phyloP scores from a whole-genome alignment of 768 basidiomycete species.

The Kwoniella europaea region DNA sequence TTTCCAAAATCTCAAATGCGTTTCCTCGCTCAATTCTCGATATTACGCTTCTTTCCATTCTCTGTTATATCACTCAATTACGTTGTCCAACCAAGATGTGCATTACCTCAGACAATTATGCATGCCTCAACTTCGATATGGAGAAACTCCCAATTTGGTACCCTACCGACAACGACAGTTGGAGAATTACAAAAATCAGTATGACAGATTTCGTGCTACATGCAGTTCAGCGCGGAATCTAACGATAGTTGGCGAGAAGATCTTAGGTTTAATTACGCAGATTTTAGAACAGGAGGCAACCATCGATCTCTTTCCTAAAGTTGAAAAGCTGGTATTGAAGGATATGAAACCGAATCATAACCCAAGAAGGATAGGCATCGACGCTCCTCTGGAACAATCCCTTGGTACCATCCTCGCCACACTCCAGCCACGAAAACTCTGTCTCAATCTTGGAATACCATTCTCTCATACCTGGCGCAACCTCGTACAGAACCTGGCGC shows the following conservation, averaged over 20 bases:
- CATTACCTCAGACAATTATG: neutral
- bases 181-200: neutral
- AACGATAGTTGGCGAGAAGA: neutral
- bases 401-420: neutral
- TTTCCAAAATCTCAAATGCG: slow-evolving; percentile 1
- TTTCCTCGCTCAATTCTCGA: neutral
- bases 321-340: neutral
- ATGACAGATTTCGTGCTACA: neutral
- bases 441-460: neutral
- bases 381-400: neutral
- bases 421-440: neutral
- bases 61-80: neutral
- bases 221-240: neutral
- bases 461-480: neutral
- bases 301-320: neutral
- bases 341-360: neutral
- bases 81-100: neutral
- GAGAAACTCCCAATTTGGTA: too few species aligned
- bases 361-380: neutral
- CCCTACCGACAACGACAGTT: neutral
- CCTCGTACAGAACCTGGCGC: neutral
- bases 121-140: too few species aligned
- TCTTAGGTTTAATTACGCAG: neutral
- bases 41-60: neutral
- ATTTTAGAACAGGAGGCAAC: neutral